phyloP scores from a whole-genome alignment of 1,284 basidiomycete genomes.

The Cutaneotrichosporon cutaneum region DNA sequence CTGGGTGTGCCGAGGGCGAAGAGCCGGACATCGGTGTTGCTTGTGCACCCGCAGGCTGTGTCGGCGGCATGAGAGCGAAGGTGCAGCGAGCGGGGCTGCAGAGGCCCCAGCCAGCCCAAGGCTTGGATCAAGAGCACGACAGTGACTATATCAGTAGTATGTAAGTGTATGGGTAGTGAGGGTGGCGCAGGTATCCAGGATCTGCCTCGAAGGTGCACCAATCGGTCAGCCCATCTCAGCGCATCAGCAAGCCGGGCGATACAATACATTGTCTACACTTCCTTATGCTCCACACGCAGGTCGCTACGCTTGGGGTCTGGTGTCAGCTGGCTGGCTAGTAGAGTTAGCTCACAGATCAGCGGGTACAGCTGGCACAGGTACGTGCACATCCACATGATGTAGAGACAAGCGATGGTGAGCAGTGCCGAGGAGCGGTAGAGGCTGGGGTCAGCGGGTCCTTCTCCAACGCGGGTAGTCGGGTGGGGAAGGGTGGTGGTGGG shows the following conservation, averaged over 20 bases:
- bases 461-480: too few relatives aligned
- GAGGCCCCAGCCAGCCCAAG: neutral
- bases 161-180: neutral
- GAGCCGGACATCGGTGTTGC: neutral
- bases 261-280: constrained; percentile 9
- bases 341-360: constrained; percentile 64
- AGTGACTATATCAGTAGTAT: neutral
- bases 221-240: neutral
- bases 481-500: neutral
- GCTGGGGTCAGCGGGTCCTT: constrained; percentile 55
- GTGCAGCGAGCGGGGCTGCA: neutral
- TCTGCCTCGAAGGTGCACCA: too few relatives aligned
- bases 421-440: constrained; percentile 74
- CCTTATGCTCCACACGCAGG: constrained; percentile 10
- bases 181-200: too few relatives aligned
- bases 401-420: constrained; percentile 75
- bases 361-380: constrained; percentile 89
- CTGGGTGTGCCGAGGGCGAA: neutral
- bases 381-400: constrained; percentile 92
- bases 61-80: neutral
- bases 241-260: neutral
- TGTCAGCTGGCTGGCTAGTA: constrained; percentile 11
- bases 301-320: constrained; percentile 13
- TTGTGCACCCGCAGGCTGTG: neutral
- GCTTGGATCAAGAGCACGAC: neutral